These are phyloP conservation scores for Nymphaea colorata DNA, from an alignment of 164 flowering plant genomes.

Conservation along the genomic window DNA sequence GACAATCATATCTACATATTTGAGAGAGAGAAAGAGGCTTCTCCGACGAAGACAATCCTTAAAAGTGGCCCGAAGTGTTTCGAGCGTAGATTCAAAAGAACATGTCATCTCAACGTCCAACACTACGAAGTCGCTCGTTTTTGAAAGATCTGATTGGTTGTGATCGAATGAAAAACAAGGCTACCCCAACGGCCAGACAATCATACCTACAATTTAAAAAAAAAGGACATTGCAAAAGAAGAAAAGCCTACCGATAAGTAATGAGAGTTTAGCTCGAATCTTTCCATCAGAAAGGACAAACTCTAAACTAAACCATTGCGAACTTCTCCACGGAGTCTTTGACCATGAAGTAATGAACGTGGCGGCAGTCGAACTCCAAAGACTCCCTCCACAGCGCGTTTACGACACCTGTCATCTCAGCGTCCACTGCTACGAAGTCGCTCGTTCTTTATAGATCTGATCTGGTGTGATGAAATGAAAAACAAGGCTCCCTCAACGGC, in stretches of 20 bases:
- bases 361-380: constrained; percentile 67
- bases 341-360: constrained; percentile 63
- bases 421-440: no score
- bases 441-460: no score
- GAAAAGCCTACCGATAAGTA: constrained; percentile 64
- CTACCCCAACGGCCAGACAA: no score
- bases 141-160: no score
- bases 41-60: constrained; percentile 54
- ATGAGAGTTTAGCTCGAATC: constrained; percentile 29
- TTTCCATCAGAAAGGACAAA: constrained; percentile 92
- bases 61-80: constrained; percentile 30
- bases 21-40: constrained; percentile 14
- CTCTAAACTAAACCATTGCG: constrained; percentile 89
- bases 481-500: no score
- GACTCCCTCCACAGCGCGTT: constrained; percentile 88
- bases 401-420: constrained; percentile 88
- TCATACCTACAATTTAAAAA: no score
- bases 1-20: no score
- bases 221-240: neutral
- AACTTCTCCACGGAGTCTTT: constrained; percentile 91
- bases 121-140: no score
- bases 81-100: constrained; percentile 41
- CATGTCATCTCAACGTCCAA: no score
- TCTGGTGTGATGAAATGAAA: no score
- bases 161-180: no score